Base-by-base conservation (phyloP, 1,284 basidiomycete genomes). In the Naganishia sp. region DNA sequence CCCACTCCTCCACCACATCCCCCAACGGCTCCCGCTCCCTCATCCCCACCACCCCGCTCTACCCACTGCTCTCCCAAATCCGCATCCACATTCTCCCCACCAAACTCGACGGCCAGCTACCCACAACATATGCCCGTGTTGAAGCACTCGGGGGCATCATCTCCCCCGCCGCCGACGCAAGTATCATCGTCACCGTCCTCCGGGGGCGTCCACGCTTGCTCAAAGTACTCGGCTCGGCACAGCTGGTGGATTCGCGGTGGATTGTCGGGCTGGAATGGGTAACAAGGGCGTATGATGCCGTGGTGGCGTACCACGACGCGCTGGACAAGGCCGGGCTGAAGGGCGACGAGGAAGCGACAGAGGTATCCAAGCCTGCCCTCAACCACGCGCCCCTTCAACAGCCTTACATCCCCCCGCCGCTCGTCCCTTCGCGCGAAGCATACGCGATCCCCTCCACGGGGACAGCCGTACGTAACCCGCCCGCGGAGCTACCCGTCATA, bases 71-170 rank as follows among this genome's bases (percentile, higher is more conserved):
- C 28, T 71, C 76, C 3, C 71, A 72, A 54, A 65, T 80, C 0
- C 65, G 73, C 10, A 74, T 80, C 47, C 73, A 75, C 56, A 68
- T 80, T 41, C 63, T 80, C 1, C 71, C 76, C 0, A 74, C 75
- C n/a, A 80, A 80, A 49, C 63, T 80, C 18, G 76, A 77, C 49
- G 63, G 10, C 21, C 23, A 25, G 15, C 62, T 42, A 62, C 67
- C 39, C 70, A 73, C 17, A 3, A 61, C 58, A n/a, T 63, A 64
- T 23, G 62, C 55, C 7, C 69, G 70, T 39, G 74, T 79, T 32
- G 74, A 74, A 21, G 73, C 73, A n/a, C 70, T 80, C 3, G 79
- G 77, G 6, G 79, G 77, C 18, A 65, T 63, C 43, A 67, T 69
- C n/a, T 71, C 73, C 0, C 50, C 68, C 0, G n/a, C 72, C 0